Base-by-base conservation (phyloP, 2,329 filamentous ascomycete species). In the Waltergamsia citrina region DNA sequence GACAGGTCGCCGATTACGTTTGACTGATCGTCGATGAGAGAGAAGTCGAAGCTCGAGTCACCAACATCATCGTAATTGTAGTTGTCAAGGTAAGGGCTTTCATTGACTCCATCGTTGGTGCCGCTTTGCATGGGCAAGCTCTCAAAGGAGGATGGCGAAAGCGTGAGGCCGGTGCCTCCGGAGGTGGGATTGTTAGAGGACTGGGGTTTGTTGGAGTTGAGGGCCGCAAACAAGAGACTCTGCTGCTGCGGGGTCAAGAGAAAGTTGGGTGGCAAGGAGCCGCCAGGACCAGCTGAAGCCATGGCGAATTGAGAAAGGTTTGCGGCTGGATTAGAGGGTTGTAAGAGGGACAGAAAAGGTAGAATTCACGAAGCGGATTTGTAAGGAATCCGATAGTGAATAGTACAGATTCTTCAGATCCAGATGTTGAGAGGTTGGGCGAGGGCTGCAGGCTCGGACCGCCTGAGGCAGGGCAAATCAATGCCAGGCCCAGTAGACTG, bases 51-150 rank as follows among this genome's bases (percentile, higher is more conserved):
- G 51, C 69, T 79, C 23, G 71, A 73, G 49, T 88, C 83, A 38
- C 88, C 85, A 38, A 86, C 78, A 30, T 84, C 79, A 30, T 83
- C 79, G 43, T 83, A 80, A 44, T 83, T 78, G 48, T 87, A 92
- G 43, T 54, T 56, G 51, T 94, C 86, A 38, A 93, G 68, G 50
- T 80, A 88, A 0, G 88, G 86, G 42, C 82, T 92, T 32, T 87
- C 82, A 21, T 86, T 76, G 29, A 76, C 71, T 42, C 64, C 70
- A 36, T 46, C 36, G 25, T 47, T 50, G 29, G 74, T 53, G 22
- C 66, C 62, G 18, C 48, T 50, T 43, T 65, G 60, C 30, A 53
- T 44, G 12, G 69, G 67, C 9, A 70, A 72, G 34, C 60, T 60
- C 40, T 68, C 65, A 41, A 74, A 54, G 33, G 71, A 58, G 35